Percentiles rank a stretch among this genome's conserved stretches.
Evolutionary conservation across 1,284 basidiomycete species (phyloP).

Genomic region (Pisolithus thermaeus): DNA sequence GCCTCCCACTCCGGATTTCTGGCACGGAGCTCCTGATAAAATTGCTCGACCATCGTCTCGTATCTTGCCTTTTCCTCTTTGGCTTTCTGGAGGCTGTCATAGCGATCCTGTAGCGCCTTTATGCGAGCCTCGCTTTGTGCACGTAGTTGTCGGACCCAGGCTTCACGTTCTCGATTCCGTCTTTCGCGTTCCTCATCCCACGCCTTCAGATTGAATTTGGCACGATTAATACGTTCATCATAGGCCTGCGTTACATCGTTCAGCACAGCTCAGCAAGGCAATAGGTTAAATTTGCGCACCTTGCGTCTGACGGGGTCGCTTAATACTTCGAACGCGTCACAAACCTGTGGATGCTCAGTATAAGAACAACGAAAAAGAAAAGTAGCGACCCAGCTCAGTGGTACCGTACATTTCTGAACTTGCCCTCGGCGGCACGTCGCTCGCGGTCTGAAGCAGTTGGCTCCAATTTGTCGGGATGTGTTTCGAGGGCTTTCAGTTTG

Average conservation of each 20-base stretch:
- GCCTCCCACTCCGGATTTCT: constrained; percentile 60
- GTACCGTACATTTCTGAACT: constrained; percentile 40
- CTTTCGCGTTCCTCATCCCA: constrained; percentile 39
- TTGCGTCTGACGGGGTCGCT: constrained; percentile 50
- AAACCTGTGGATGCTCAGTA: constrained; percentile 28
- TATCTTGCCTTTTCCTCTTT: constrained; percentile 33
- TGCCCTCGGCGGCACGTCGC: constrained; percentile 44
- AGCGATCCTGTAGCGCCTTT: constrained; percentile 25
- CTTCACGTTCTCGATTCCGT: constrained; percentile 51
- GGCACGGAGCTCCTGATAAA: constrained; percentile 48
- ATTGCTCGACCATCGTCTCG: constrained; percentile 35
- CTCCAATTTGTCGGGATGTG: constrained; percentile 61
- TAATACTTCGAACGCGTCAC: constrained; percentile 38
- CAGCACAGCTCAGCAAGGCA: background rate
- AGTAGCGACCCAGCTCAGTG: constrained; percentile 20
- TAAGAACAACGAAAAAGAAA: constrained; percentile 8
- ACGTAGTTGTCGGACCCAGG: constrained; percentile 52
- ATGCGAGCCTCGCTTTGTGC: constrained; percentile 39
- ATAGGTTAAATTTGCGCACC: constrained; percentile 33
- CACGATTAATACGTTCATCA: constrained; percentile 36
- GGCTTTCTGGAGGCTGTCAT: constrained; percentile 22
- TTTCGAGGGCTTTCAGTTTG: constrained; percentile 53
- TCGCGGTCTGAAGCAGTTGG: constrained; percentile 40
- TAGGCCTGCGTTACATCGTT: constrained; percentile 42
- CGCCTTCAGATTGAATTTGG: constrained; percentile 22